Percentiles rank a stretch among this genome's conserved stretches.
phyloP scores from a whole-genome alignment of 305 asterid genomes.

The Fraxinus dipetala region DNA sequence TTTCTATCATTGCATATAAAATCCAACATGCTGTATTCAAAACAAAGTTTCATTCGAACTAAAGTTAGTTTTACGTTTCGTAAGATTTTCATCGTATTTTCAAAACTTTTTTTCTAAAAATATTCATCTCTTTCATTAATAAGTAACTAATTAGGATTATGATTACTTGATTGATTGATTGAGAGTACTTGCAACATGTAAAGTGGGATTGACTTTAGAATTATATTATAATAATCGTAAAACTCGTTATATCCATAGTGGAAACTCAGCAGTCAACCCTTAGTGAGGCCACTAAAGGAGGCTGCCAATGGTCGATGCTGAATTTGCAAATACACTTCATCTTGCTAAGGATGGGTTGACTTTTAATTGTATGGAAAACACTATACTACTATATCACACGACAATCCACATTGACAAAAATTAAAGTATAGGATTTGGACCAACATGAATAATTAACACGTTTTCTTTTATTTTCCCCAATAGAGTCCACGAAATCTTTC shows the following conservation, averaged over 20 bases:
- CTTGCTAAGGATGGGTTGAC: too few species aligned
- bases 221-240: background rate
- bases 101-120: background rate
- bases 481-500: background rate
- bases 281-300: background rate
- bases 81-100: background rate
- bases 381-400: too few species aligned
- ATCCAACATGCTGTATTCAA: background rate
- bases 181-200: background rate
- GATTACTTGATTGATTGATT: background rate
- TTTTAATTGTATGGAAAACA: too few species aligned
- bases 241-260: background rate
- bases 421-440: too few species aligned
- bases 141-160: background rate
- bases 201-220: constrained; percentile 1
- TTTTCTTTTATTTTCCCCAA: background rate
- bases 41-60: background rate
- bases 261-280: background rate
- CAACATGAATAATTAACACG: too few species aligned
- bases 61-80: background rate
- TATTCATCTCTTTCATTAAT: background rate
- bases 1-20: background rate
- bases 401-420: too few species aligned
- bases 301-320: background rate
- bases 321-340: background rate